These are phyloP conservation scores for Arabis hirsuta DNA, from an alignment of 345 rosid species.

Conservation along the genomic window DNA sequence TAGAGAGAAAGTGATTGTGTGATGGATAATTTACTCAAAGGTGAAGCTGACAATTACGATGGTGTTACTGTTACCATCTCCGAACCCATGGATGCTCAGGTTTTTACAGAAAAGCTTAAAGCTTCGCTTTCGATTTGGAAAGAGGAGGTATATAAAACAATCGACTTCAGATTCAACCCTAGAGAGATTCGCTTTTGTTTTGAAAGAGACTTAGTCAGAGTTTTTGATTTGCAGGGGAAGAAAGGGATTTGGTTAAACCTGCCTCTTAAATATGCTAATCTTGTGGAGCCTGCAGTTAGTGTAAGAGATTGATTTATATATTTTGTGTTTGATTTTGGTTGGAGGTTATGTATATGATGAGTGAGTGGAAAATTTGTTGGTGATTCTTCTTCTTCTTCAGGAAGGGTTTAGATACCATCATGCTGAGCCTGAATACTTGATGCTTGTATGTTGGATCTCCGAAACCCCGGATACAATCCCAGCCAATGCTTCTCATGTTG, in stretches of 20 bases:
- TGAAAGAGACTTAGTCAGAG: neutral
- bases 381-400: slow-evolving; percentile 46
- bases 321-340: neutral
- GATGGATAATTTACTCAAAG: slow-evolving; percentile 41
- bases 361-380: neutral
- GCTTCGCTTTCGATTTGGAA: slow-evolving; percentile 62
- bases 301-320: slow-evolving; percentile 19
- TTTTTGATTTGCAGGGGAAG: slow-evolving; percentile 57
- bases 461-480: slow-evolving; percentile 53
- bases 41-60: slow-evolving; percentile 52
- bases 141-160: slow-evolving; percentile 48
- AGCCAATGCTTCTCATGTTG: slow-evolving; percentile 72
- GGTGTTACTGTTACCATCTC: slow-evolving; percentile 58
- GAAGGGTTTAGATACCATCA: slow-evolving; percentile 74
- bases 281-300: slow-evolving; percentile 51
- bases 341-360: neutral
- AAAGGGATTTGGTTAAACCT: slow-evolving; percentile 76
- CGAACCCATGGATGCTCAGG: slow-evolving; percentile 50
- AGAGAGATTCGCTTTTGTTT: too few species aligned
- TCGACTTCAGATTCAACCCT: neutral
- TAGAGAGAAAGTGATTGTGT: neutral
- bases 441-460: slow-evolving; percentile 78
- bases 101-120: slow-evolving; percentile 52
- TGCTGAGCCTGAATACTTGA: slow-evolving; percentile 72
- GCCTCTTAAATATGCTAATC: slow-evolving; percentile 53